Evolutionary conservation across 2,329 filamentous ascomycete genomes (phyloP), one percentile per base, ranked within the genome.

Genomic region (Hypoxylon sp.): DNA sequence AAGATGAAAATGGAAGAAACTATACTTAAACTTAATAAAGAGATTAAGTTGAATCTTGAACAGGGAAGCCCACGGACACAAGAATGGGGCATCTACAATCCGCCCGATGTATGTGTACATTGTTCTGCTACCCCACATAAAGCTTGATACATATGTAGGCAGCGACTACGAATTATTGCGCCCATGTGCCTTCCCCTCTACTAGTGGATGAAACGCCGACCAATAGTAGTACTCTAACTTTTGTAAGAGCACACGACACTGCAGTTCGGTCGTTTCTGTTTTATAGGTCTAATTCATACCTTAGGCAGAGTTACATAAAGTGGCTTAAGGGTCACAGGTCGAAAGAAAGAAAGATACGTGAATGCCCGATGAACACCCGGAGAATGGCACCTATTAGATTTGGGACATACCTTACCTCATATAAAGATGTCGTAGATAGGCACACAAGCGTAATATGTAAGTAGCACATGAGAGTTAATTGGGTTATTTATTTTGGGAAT

Each of bases 281-380:
- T 51, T 50, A 55, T 59, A 67, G 61, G 52, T 62, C 63, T 58
- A 58, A 54, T 47, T 17, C 5, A 42, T 39, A 29, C 31, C 52
- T 44, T 24, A 53, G 37, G 52, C 37, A 42, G 13, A 42, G 24
- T 55, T 39, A 55, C 52, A 22, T 55, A 31, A 42, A 22, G 53
- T 47, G 35, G 26, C 39, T 44, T 22, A 9, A 44, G 39, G 39
- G 39, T 44, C 39, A 17, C 19, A 22, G 14, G 39, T 11, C 17
- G 17, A 44, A 22, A 44, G 9, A 44, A 22, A 44, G 9, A 44
- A 5, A n/a, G n/a, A 17, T 31, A 42, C n/a, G 42, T 19, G 37
- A 31, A 51, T 57, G 59, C 46, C 66, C 62, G 63, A 69, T 35
- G 44, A 63, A 63, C 42, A 53, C n/a, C 59, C 59, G 58, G 9